These are phyloP conservation scores for Ceratobasidium sp. DNA, from an alignment of 1,284 basidiomycete species.

Conservation along the genomic window DNA sequence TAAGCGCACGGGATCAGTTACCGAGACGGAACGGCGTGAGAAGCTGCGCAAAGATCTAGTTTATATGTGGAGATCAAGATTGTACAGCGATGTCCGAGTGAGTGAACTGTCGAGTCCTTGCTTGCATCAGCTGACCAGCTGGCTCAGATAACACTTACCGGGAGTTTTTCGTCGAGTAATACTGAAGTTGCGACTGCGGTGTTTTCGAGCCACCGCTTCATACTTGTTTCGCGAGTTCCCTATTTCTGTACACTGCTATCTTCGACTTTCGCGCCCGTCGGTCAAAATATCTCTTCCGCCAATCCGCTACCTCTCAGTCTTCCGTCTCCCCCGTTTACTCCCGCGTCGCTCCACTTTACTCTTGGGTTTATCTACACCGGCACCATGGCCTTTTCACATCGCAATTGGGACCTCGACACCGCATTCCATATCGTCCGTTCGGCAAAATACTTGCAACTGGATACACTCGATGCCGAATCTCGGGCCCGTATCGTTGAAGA, in stretches of 20 bases:
- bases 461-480: slow-evolving; percentile 79
- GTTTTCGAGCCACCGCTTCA: slow-evolving; percentile 92
- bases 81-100: slow-evolving; percentile 91
- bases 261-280: slow-evolving; percentile 50
- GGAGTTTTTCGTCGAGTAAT: slow-evolving; percentile 52
- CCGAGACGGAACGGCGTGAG: slow-evolving; percentile 79
- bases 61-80: slow-evolving; percentile 94
- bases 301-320: slow-evolving; percentile 73
- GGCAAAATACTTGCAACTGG: slow-evolving; percentile 82
- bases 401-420: slow-evolving; percentile 91
- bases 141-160: slow-evolving; percentile 45
- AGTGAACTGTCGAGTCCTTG: slow-evolving; percentile 37
- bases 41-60: slow-evolving; percentile 91
- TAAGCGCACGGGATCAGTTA: slow-evolving; percentile 65
- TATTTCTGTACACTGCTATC: slow-evolving; percentile 84
- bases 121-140: slow-evolving; percentile 45
- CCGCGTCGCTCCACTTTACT: slow-evolving; percentile 93
- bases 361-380: slow-evolving; percentile 95
- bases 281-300: slow-evolving; percentile 50
- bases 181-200: slow-evolving; percentile 78
- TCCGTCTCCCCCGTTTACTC: slow-evolving; percentile 94
- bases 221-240: slow-evolving; percentile 87
- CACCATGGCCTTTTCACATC: slow-evolving; percentile 90
- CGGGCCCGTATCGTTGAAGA: slow-evolving; percentile 85
- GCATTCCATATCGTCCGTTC: slow-evolving; percentile 90